Conservation (phyloP, 352 stramenopile genomes). For the Globisporangium sylvaticum region DNA sequence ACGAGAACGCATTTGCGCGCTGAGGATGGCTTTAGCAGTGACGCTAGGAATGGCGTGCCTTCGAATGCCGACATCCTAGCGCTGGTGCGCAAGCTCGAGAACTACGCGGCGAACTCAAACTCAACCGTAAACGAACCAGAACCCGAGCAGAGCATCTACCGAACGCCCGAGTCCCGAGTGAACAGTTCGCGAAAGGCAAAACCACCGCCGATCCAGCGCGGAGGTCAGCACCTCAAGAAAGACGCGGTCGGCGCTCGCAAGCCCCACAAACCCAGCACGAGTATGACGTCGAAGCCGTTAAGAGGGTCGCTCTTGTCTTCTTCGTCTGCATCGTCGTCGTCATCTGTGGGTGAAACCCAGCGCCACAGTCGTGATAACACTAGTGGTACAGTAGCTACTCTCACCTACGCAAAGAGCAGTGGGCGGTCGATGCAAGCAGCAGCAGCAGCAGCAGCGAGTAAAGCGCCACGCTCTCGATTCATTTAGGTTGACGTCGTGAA, state of each 20-base stretch:
- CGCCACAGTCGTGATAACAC: background rate
- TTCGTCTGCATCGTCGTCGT: conserved; percentile 1
- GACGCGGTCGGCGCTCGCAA: background rate
- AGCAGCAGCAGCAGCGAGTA: background rate
- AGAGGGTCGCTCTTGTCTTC: conserved; percentile 4
- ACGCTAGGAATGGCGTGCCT: background rate
- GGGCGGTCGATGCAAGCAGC: background rate
- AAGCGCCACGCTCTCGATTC: background rate
- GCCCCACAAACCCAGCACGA: background rate
- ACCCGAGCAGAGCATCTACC: conserved; percentile 7
- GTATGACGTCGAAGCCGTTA: conserved; percentile 5
- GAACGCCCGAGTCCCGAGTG: conserved; percentile 10
- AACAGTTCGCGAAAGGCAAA: background rate
- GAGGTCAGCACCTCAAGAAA: background rate
- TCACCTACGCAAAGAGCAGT: background rate
- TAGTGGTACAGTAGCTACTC: background rate
- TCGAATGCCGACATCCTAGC: conserved; percentile 19
- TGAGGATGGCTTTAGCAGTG: background rate
- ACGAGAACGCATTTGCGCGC: background rate
- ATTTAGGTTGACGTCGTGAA: background rate
- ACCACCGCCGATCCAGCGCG: conserved; percentile 7
- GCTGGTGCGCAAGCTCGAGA: conserved; percentile 19
- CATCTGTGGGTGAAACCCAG: background rate
- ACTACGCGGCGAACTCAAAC: background rate
- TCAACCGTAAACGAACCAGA: conserved; percentile 1